Base-by-base conservation (phyloP, 2,329 filamentous ascomycete species). In the Phialophora tarda region DNA sequence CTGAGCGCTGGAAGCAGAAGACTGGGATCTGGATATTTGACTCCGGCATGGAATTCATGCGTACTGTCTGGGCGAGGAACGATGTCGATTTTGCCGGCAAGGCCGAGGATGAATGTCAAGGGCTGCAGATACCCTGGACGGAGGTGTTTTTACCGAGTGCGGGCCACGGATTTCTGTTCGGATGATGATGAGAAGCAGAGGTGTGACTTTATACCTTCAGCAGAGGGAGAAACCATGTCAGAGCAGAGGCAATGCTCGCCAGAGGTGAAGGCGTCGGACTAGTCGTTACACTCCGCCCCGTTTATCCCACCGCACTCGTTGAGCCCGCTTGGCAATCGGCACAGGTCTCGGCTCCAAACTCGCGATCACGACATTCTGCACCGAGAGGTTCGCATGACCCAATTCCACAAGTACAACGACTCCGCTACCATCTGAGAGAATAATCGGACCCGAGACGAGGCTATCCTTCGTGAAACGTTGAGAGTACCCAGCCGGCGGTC, bases 1-100 rank as follows among this genome's bases (percentile, higher is more conserved):
- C 58, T 21, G 68, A 68, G 38, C 65, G 68, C 17, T 70, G 68
- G 68, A 70, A 70, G 56, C 62, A 63, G 38, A 64, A 63, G 47
- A 70, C 68, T 1, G 68, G 68, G 4, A 68, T 70, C n/a, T 70
- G 68, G 68, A 65, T 70, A 54, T 70, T 67, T 28, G 58, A 68
- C 32, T 68, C 68, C 8, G 65, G 56, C 5, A 12, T 67, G 23
- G 63, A 66, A 41, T 70, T 70, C 26, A 61, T 70, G 65, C 55
- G 57, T 17, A 44, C 59, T 28, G 65, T 70, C 24, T 70, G 68
- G 68, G 56, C 59, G 11, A 64, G 51, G 34, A 67, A 68, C 34
- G 65, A 68, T 34, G 14, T n/a, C 38, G 38, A n/a, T 17, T n/a
- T 44, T 34, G 30, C 24, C 3, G 21, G n/a, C 12, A 11, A 24